Base-by-base conservation (phyloP, 768 basidiomycete genomes). In the Boletus sp. region DNA sequence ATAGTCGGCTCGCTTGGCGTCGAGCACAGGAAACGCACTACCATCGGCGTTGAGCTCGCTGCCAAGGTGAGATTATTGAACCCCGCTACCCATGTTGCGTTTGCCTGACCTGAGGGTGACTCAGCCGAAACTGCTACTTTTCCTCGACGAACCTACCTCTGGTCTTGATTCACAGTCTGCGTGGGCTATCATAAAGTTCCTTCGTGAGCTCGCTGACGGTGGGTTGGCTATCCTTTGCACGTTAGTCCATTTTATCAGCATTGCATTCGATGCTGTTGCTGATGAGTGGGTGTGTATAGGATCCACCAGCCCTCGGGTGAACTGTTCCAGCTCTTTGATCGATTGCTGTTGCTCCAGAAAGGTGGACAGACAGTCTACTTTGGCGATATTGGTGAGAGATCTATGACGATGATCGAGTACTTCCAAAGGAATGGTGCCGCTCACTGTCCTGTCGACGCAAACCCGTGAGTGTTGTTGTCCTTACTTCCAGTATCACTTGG, bases 321-420 rank as follows among this genome's bases (percentile, higher is more conserved):
- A 46, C 70, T 82, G 2, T 81, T 83, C 74, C 78, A 82, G 64
- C 41, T 61, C 35, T 83, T 84, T 58, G 83, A 84, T 56, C 72
- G 81, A 6, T 62, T 85, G 1, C 62, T 83, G 9, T 69, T 82
- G 18, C 73, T 84, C 7, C 76, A 78, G 24, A 72, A 74, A 24
- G 83, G 83, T n/a, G 83, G 83, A 47, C 73, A 87, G 62, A 86
- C 79, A 4, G 86, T 86, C 8, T 91, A 88, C 71, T 88, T 87
- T 60, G 87, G 88, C 9, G 71, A 73, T 37, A 59, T 70, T 3
- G 68, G 69, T 1, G 59, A 67, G 53, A 55, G 18, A 50, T 71
- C 70, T 0, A 58, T 42, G 37, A 59, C 48, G 2, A 42, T 70
- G 50, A 59, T 67, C 29, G 46, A 54, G 6, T 71, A 70, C 32